phyloP scores from a whole-genome alignment of 129 eudicot genomes.

The Pittosporum tobira region DNA sequence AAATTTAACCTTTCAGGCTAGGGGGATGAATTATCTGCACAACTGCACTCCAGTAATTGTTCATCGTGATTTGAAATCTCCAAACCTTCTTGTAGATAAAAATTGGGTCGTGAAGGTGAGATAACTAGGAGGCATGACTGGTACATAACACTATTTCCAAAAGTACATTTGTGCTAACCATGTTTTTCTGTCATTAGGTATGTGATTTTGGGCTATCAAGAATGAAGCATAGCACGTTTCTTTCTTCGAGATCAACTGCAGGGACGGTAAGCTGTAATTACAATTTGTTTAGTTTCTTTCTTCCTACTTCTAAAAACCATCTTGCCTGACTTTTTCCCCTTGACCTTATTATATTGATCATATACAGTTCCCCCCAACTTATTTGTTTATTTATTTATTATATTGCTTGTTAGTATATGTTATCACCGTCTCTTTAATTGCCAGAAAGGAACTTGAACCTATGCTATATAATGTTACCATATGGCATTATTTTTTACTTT shows the following conservation, averaged over 20 bases:
- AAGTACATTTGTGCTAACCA: constrained; percentile 11
- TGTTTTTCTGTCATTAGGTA: constrained; percentile 49
- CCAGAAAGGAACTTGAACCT: neutral
- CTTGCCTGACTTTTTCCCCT: neutral
- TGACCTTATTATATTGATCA: neutral
- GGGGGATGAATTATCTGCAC: constrained; percentile 98
- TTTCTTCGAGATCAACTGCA: constrained; percentile 91
- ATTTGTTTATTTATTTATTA: neutral
- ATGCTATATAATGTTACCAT: neutral
- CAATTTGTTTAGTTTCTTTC: neutral
- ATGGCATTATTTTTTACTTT: neutral
- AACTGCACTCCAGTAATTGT: constrained; percentile 86
- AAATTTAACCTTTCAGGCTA: constrained; percentile 52
- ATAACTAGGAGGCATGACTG: neutral
- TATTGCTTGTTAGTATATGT: neutral
- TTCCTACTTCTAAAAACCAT: neutral
- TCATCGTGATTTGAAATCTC: constrained; percentile 95
- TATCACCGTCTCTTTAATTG: neutral
- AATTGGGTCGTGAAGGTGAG: constrained; percentile 97
- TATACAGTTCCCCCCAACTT: neutral
- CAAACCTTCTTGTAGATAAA: constrained; percentile 92
- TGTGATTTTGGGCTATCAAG: constrained; percentile 96
- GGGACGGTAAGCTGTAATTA: constrained; percentile 73
- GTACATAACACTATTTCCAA: neutral
- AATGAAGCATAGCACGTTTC: constrained; percentile 91